phyloP scores from a whole-genome alignment of 225 moss, liverwort and hornwort genomes.

The Bryoerythrophyllum caledonicum region DNA sequence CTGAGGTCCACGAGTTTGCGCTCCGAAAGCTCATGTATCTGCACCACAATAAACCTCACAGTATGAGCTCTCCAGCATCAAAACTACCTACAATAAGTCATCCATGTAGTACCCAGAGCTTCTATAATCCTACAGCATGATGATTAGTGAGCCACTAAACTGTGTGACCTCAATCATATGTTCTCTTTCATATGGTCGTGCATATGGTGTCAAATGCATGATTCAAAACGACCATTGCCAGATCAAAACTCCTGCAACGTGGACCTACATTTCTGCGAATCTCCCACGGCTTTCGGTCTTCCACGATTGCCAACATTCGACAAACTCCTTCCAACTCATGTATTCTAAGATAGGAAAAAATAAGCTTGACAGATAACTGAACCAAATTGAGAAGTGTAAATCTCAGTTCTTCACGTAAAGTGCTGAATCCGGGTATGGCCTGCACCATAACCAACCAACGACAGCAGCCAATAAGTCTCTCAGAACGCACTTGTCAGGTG shows the following conservation, averaged over 20 bases:
- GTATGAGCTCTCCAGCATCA: not conserved
- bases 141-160: rapidly evolving
- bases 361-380: not conserved
- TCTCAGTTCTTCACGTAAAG: not conserved
- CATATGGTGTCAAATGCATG: not conserved
- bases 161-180: rapidly evolving
- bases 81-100: not conserved
- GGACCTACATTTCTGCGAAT: not conserved
- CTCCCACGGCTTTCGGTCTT: not conserved
- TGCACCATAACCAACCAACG: not conserved
- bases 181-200: rapidly evolving
- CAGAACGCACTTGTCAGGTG: too few species aligned
- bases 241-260: rapidly evolving
- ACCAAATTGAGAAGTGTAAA: not conserved
- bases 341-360: rapidly evolving
- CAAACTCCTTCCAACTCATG: rapidly evolving
- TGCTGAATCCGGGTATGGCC: rapidly evolving
- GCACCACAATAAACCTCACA: not conserved
- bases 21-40: not conserved
- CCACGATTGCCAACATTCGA: not conserved
- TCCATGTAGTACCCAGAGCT: not conserved
- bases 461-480: not conserved
- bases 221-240: not conserved
- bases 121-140: too few species aligned
- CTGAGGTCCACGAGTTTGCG: not conserved